A percentile compares a stretch with the other conserved stretches of the same genome.
Conservation (phyloP, 2,329 filamentous ascomycete species). For the Coleophoma crateriformis region DNA sequence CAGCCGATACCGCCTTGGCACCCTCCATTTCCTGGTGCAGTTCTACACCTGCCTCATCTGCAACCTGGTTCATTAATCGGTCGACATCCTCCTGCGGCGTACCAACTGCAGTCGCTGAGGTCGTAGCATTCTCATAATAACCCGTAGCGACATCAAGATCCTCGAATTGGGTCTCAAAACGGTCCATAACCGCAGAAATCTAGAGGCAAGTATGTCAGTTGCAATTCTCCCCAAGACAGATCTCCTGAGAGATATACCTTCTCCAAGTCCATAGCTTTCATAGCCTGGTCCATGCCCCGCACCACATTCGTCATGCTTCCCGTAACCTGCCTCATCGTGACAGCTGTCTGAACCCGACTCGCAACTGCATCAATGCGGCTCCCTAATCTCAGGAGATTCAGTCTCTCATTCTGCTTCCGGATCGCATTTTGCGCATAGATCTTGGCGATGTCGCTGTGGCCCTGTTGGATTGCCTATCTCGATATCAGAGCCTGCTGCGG, state of each 20-base stretch:
- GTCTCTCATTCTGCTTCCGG: constrained; percentile 56
- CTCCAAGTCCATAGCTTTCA: constrained; percentile 59
- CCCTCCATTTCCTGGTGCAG: constrained; percentile 67
- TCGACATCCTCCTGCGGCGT: constrained; percentile 82
- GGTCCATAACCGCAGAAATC: constrained; percentile 63
- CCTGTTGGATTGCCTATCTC: constrained; percentile 50
- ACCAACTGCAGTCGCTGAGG: constrained; percentile 67
- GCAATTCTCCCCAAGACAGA: not conserved
- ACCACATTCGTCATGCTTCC: constrained; percentile 58
- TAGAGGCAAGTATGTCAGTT: constrained; percentile 16
- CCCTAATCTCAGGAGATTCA: constrained; percentile 51
- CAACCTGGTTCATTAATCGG: constrained; percentile 76
- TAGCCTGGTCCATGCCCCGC: constrained; percentile 54
- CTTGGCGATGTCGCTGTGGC: constrained; percentile 54
- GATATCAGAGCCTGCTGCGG: constrained; percentile 1
- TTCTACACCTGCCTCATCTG: constrained; percentile 83
- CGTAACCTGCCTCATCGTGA: constrained; percentile 56
- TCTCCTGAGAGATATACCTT: constrained; percentile 34
- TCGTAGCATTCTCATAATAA: constrained; percentile 77
- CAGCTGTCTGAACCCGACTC: constrained; percentile 55
- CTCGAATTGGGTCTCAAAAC: constrained; percentile 52
- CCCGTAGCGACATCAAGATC: constrained; percentile 41
- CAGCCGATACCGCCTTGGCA: constrained; percentile 51
- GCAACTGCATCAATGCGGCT: constrained; percentile 55
- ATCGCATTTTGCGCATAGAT: constrained; percentile 60